Conservation (phyloP, 116 monocot genomes). For the Cymodocea nodosa region DNA sequence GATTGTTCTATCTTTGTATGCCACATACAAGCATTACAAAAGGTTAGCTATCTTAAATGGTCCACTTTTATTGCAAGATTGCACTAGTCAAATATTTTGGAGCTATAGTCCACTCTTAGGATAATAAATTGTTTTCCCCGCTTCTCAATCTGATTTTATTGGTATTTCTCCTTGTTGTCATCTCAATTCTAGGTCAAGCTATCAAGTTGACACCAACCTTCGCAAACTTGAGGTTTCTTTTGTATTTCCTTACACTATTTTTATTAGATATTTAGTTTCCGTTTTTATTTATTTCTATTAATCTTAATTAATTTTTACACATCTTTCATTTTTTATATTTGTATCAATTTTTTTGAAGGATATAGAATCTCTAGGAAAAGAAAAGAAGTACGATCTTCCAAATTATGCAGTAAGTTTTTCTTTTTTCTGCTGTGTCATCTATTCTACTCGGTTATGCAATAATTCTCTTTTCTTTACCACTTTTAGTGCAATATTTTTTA, state of each 20-base stretch:
- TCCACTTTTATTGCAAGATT: background rate
- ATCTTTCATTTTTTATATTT: too few species aligned
- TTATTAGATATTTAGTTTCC: too few species aligned
- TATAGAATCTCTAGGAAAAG: slow-evolving; percentile 6
- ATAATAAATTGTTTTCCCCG: background rate
- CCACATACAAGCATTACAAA: slow-evolving; percentile 52
- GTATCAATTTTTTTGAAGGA: slow-evolving; percentile 6
- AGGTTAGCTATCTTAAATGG: slow-evolving; percentile 32
- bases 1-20: slow-evolving; percentile 49
- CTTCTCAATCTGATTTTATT: background rate
- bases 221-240: slow-evolving; percentile 10
- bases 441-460: background rate
- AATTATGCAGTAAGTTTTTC: slow-evolving; percentile 18
- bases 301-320: too few species aligned
- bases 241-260: background rate
- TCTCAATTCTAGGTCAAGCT: slow-evolving; percentile 1
- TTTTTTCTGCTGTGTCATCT: background rate
- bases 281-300: too few species aligned
- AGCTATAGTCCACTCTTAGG: too few species aligned
- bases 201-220: background rate
- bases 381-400: slow-evolving; percentile 18
- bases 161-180: background rate
- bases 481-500: too few species aligned
- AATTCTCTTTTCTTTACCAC: too few species aligned
- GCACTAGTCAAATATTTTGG: background rate